Conservation (phyloP, 2,329 filamentous ascomycete genomes). For the Davidsoniella neocaledoniae region DNA sequence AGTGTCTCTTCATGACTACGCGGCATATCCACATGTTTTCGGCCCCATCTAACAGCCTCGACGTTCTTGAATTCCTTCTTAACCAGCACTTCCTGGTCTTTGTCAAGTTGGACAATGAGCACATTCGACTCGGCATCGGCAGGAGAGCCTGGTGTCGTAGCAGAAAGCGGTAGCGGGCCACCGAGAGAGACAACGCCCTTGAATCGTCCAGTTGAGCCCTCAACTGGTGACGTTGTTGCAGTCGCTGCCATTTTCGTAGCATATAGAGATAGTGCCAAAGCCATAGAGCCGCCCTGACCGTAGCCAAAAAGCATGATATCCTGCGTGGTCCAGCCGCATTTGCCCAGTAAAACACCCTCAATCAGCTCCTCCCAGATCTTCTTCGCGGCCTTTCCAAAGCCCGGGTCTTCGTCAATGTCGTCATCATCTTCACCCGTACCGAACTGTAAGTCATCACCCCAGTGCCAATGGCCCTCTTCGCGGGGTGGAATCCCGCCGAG, state of each 20-base stretch:
- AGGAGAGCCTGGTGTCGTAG: constrained; percentile 25
- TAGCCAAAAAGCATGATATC: constrained; percentile 51
- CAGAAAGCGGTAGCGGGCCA: constrained; percentile 36
- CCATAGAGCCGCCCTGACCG: constrained; percentile 49
- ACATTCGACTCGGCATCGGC: constrained; percentile 33
- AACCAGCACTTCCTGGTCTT: constrained; percentile 44
- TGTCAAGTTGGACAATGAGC: constrained; percentile 43
- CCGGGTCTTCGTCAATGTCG: constrained; percentile 43
- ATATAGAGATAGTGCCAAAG: constrained; percentile 31
- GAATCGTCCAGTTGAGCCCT: constrained; percentile 18
- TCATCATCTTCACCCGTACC: constrained; percentile 22
- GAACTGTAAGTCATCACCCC: constrained; percentile 48
- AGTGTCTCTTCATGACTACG: constrained; percentile 67
- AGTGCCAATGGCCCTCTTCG: constrained; percentile 33
- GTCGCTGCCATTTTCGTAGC: constrained; percentile 16
- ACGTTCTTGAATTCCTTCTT: constrained; percentile 51
- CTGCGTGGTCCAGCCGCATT: constrained; percentile 40
- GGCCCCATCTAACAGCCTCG: constrained; percentile 51
- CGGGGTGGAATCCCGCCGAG: constrained; percentile 16
- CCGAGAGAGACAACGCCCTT: constrained; percentile 49
- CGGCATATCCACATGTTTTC: constrained; percentile 68
- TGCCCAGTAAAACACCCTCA: constrained; percentile 30
- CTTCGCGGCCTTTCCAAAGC: constrained; percentile 33
- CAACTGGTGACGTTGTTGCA: not conserved
- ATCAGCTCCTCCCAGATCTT: constrained; percentile 36